Conservation (phyloP, 495 filamentous ascomycete genomes). For the Daldinia loculata region DNA sequence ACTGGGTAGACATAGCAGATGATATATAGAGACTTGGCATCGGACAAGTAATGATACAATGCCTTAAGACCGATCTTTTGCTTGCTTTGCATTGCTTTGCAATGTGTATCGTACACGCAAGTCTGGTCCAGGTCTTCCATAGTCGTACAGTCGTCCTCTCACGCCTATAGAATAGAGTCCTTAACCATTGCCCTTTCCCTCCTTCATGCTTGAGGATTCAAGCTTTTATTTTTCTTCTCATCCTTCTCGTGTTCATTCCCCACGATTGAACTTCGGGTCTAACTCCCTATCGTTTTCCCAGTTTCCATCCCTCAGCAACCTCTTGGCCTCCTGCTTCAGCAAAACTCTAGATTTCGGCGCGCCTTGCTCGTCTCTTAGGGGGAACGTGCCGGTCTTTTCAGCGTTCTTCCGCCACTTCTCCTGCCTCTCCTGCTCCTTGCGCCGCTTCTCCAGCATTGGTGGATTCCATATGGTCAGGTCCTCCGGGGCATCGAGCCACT, state of each 20-base stretch:
- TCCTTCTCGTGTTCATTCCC: slow-evolving; percentile 35
- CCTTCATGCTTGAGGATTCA: neutral
- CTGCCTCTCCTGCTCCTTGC: slow-evolving; percentile 55
- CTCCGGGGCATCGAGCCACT: slow-evolving; percentile 75
- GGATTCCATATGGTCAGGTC: slow-evolving; percentile 53
- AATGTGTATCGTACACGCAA: slow-evolving; percentile 19
- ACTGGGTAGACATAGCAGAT: slow-evolving; percentile 62
- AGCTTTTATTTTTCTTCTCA: neutral
- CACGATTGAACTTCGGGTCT: slow-evolving; percentile 47
- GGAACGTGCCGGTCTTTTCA: slow-evolving; percentile 32
- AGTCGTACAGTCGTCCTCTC: slow-evolving; percentile 34
- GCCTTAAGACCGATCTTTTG: slow-evolving; percentile 1
- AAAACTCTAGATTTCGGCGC: slow-evolving; percentile 45
- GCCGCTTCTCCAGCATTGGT: slow-evolving; percentile 45
- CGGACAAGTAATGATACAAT: slow-evolving; percentile 4
- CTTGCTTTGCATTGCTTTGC: slow-evolving; percentile 19
- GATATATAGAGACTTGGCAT: slow-evolving; percentile 6
- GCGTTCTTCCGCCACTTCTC: slow-evolving; percentile 39
- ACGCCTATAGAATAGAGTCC: neutral
- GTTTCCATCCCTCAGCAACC: slow-evolving; percentile 58
- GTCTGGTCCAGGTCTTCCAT: slow-evolving; percentile 12
- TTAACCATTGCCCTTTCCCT: neutral
- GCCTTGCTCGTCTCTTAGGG: slow-evolving; percentile 46
- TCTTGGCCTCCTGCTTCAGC: slow-evolving; percentile 65
- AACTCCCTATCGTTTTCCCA: slow-evolving; percentile 47